Evolutionary conservation across 2,329 filamentous ascomycete genomes (phyloP).

Genomic region (Monosporascus sp.): DNA sequence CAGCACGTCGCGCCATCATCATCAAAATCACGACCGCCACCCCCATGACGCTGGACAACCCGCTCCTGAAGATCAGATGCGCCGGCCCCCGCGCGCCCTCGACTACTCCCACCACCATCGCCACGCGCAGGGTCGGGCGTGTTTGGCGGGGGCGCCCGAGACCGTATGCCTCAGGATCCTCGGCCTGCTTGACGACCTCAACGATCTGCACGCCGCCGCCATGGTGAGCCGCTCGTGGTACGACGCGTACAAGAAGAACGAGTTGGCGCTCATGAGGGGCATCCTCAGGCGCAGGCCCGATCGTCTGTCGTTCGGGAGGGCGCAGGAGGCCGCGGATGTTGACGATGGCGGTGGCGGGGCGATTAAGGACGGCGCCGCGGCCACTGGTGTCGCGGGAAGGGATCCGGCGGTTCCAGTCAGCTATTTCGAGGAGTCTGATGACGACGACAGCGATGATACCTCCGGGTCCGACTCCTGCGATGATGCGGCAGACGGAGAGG

Average conservation of each 20-base stretch:
- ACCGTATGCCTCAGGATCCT: constrained; percentile 36
- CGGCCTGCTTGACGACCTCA: constrained; percentile 31
- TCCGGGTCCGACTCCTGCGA: background rate
- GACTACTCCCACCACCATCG: background rate
- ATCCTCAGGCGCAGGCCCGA: constrained; percentile 14
- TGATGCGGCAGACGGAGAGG: background rate
- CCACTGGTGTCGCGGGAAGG: background rate
- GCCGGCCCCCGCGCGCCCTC: background rate
- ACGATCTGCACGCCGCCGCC: constrained; percentile 39
- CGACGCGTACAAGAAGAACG: constrained; percentile 39
- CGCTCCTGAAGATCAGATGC: background rate
- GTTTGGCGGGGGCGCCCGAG: constrained; percentile 14
- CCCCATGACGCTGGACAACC: too few species aligned
- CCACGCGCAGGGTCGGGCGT: background rate
- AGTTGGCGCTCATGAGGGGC: constrained; percentile 30
- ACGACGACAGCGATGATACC: background rate
- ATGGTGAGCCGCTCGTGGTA: constrained; percentile 39
- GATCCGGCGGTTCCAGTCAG: background rate
- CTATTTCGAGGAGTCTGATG: background rate
- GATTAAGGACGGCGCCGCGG: too few species aligned
- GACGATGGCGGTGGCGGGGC: too few species aligned
- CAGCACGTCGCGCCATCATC: constrained; percentile 29
- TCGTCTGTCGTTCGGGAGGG: background rate
- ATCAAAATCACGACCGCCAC: constrained; percentile 1
- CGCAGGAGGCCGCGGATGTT: too few species aligned